These are phyloP conservation scores for Daldinia childiae DNA, from an alignment of 495 filamentous ascomycete genomes.

Conservation along the genomic window DNA sequence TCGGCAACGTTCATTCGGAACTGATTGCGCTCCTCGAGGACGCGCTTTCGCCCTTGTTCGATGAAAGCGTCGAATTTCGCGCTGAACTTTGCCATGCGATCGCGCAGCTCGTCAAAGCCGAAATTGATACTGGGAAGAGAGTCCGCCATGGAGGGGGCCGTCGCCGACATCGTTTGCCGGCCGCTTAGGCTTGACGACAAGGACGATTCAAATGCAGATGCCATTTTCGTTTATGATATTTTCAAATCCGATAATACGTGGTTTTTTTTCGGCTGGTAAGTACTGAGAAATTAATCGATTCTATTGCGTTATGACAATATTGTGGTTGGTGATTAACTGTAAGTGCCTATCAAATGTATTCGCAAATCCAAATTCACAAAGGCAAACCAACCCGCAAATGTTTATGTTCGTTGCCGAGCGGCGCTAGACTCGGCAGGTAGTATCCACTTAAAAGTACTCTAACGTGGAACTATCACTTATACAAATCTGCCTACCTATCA, in stretches of 20 bases:
- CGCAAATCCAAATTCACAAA: neutral
- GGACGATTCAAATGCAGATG: constrained; percentile 78
- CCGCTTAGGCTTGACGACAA: constrained; percentile 75
- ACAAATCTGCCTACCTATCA: no score
- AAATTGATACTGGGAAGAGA: constrained; percentile 91
- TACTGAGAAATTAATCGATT: constrained; percentile 4
- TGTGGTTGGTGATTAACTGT: constrained; percentile 9
- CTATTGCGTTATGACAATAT: constrained; percentile 20
- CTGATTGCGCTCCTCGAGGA: constrained; percentile 91
- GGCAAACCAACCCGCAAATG: constrained; percentile 24
- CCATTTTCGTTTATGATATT: constrained; percentile 57
- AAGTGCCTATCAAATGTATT: neutral
- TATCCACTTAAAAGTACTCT: constrained; percentile 14
- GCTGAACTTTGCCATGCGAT: constrained; percentile 94
- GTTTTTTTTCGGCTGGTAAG: neutral
- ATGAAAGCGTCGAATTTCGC: constrained; percentile 93
- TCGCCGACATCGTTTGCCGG: constrained; percentile 67
- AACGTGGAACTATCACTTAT: neutral
- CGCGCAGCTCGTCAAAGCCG: constrained; percentile 94
- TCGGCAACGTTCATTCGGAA: constrained; percentile 91
- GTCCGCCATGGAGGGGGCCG: constrained; percentile 69
- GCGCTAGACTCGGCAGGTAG: constrained; percentile 1
- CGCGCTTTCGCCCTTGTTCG: constrained; percentile 84
- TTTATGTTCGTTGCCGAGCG: constrained; percentile 49
- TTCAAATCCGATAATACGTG: neutral